Evolutionary conservation across 768 basidiomycete species (phyloP).

Genomic region (Mycena galopus): DNA sequence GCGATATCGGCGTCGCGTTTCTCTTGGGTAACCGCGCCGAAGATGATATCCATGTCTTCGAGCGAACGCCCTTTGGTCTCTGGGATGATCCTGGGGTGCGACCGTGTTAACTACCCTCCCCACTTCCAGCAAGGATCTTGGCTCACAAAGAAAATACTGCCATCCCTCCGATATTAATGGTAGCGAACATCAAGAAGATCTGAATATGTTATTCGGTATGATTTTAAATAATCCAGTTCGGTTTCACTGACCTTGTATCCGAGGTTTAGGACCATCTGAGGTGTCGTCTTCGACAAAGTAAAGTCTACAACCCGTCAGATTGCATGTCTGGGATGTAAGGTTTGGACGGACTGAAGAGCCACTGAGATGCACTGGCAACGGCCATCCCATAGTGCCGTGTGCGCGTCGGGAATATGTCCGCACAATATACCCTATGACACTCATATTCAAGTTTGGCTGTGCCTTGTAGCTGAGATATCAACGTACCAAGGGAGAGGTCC

Average conservation of each 20-base stretch:
- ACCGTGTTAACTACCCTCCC: not conserved
- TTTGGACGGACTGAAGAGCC: conserved; percentile 77
- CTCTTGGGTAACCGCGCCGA: conserved; percentile 69
- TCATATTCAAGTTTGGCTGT: not conserved
- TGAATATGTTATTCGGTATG: not conserved
- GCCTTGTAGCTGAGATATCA: not conserved
- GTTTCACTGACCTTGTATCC: conserved; percentile 63
- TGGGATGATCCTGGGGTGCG: conserved; percentile 60
- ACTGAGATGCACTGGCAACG: conserved; percentile 81
- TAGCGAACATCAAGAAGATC: conserved; percentile 82
- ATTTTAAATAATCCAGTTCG: too few relatives aligned
- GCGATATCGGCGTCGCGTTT: conserved; percentile 66
- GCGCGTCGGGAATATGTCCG: conserved; percentile 90
- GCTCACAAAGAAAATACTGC: conserved; percentile 73
- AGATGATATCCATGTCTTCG: conserved; percentile 68
- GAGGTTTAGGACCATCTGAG: conserved; percentile 68
- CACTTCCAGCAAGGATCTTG: not conserved
- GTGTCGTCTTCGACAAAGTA: conserved; percentile 79
- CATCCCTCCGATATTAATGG: conserved; percentile 82
- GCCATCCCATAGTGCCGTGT: conserved; percentile 87
- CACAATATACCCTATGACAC: conserved; percentile 65
- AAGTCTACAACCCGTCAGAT: conserved; percentile 61
- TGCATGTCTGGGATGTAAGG: not conserved
- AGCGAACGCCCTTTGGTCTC: conserved; percentile 72
- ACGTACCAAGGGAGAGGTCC: conserved; percentile 57